Conservation (phyloP, 164 flowering plant species). For the Platanus orientalis region DNA sequence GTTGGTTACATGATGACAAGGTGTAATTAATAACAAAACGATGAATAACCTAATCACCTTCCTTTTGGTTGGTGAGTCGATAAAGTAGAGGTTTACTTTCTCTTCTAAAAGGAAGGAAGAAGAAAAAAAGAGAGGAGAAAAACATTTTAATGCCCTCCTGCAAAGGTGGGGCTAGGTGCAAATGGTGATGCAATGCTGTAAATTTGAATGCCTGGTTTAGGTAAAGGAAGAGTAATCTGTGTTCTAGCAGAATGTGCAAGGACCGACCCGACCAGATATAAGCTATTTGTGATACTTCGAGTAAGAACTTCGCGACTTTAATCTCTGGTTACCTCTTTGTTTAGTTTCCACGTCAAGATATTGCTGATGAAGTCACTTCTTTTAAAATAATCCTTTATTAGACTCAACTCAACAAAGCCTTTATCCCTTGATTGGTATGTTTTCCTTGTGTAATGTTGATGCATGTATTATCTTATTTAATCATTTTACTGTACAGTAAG, state of each 20-base stretch:
- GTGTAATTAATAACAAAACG: conserved; percentile 31
- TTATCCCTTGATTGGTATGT: no score
- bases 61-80: background rate
- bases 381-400: no score
- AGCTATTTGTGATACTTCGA: conserved; percentile 1
- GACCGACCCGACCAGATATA: background rate
- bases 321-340: no score
- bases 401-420: no score
- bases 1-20: conserved; percentile 69
- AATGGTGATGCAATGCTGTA: conserved; percentile 14
- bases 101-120: conserved; percentile 3
- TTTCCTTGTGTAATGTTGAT: no score
- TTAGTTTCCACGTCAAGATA: background rate
- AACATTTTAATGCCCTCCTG: conserved; percentile 9
- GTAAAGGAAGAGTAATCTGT: conserved; percentile 22
- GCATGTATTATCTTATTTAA: no score
- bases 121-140: background rate
- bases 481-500: no score
- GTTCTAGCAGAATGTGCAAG: background rate
- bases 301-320: no score
- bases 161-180: conserved; percentile 1
- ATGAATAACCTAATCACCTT: background rate
- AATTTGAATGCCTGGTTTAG: conserved; percentile 20
- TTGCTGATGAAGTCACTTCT: no score
- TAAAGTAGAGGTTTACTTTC: background rate